Percentiles rank a stretch among this genome's conserved stretches.
Evolutionary conservation across 257 asterid species (phyloP).

Genomic region (Solanum pinnatisectum): DNA sequence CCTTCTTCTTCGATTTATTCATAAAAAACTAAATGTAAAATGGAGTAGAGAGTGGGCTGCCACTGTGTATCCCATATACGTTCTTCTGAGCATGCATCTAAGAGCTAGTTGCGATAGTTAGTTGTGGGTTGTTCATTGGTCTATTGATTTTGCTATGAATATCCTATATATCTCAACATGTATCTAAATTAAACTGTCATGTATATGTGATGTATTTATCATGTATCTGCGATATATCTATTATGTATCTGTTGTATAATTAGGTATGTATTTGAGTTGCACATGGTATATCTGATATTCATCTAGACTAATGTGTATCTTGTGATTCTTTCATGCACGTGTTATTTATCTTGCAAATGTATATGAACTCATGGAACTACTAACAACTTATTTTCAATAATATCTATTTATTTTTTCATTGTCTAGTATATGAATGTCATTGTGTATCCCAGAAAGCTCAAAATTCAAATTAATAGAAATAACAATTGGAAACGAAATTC

Average conservation of each 20-base stretch:
- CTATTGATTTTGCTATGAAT: not conserved
- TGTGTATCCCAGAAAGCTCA: not conserved
- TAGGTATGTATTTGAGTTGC: not conserved
- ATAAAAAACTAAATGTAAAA: not conserved
- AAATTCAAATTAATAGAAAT: no score
- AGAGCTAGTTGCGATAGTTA: not conserved
- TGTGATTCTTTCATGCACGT: not conserved
- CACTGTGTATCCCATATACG: not conserved
- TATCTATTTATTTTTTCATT: not conserved
- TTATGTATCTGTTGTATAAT: not conserved
- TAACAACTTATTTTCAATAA: not conserved
- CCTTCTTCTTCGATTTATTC: not conserved
- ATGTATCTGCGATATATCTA: not conserved
- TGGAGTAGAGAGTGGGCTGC: not conserved
- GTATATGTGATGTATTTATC: not conserved
- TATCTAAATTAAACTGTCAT: not conserved
- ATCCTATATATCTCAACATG: not conserved
- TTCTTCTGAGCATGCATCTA: not conserved
- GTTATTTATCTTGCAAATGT: not conserved
- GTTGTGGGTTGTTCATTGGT: not conserved
- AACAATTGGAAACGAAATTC: no score
- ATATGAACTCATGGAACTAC: no score
- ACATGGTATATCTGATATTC: not conserved
- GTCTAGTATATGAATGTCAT: no score
- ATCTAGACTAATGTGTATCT: no score